Evolutionary conservation across 2,329 filamentous ascomycete genomes (phyloP), one percentile per base, ranked within the genome.

Genomic region (Camptophora hylomeconis): DNA sequence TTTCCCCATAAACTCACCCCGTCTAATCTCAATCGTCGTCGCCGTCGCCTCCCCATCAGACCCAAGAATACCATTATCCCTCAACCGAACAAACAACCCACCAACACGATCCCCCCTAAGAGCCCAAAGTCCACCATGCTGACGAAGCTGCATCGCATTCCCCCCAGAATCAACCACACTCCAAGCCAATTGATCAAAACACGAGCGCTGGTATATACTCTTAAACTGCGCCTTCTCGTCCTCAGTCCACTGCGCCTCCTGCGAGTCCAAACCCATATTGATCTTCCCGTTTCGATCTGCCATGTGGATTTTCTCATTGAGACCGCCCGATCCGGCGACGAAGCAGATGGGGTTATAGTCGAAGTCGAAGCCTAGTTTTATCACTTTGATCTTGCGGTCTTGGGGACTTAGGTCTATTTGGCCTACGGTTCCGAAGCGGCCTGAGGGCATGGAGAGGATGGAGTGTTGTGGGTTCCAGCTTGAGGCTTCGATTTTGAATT

Each of bases 291-390:
- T n/a, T n/a, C n/a, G n/a, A n/a, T n/a, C n/a, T n/a, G n/a, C n/a
- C n/a, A n/a, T n/a, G n/a, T n/a, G n/a, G n/a, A n/a, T n/a, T n/a
- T n/a, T n/a, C n/a, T n/a, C n/a, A n/a, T n/a, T n/a, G n/a, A n/a
- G n/a, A n/a, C n/a, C n/a, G n/a, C n/a, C n/a, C n/a, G n/a, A n/a
- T n/a, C 14, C 20, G 8, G 14, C 25, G 4, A 28, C 5, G 17
- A 28, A 11, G 25, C 25, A 28, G 4, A 28, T 14, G 10, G 25
- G 25, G 25, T 28, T 17, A 19, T 18, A 28, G 13, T 28, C 13
- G 14, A 28, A 28, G n/a, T 28, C 25, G 20, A 28, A 28, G 14
- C 25, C 25, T 14, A 28, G 15, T 17, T 8, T n/a, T n/a, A 28
- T 28, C 25, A 18, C 20, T 10, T n/a, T n/a, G 5, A 28, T 5